Evolutionary conservation across 208 protist genomes (phyloP), one percentile per base, ranked within the genome.

Genomic region (Crithidia acanthocephali): DNA sequence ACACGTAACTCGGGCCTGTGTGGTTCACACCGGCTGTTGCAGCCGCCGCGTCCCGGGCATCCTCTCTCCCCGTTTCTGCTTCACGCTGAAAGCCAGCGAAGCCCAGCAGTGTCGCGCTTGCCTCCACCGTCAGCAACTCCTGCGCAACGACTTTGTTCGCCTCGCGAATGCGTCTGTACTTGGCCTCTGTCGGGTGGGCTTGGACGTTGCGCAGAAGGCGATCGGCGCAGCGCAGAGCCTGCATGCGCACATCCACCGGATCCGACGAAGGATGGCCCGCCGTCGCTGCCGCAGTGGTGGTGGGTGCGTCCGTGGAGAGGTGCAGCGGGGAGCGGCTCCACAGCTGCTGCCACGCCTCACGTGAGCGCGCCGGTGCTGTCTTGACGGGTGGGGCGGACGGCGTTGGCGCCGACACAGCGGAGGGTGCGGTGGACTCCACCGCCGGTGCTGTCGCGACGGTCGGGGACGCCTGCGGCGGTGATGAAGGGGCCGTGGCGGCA

Each of bases 151-250:
- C 47, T 11, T 51, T 37, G 56, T 92, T 92, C 8, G 50, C 32
- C n/a, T 76, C 71, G 2, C 86, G 84, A 28, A 94, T 57, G 0
- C 74, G 72, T 8, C 80, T 77, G 74, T 86, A 94, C 66, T 82
- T 90, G 9, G 64, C 44, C 33, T 94, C 74, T 0, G 27, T 23
- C 0, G 89, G 85, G 65, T 75, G 61, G 30, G 68, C 40, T 35
- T 60, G 37, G 6, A 92, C 15, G 58, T 94, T 94, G 33, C 53
- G 45, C 27, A 91, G 40, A 37, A 94, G 72, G 13, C 72, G 83
- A 28, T 76, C 74, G 25, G 88, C 56, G 64, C 81, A 68, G 23
- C 68, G 55, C 23, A 90, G 84, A 0, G 89, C 79, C 52, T 48
- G 63, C 22, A 70, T 53, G 23, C 81, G 80, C 22, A 68, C 55